These are phyloP conservation scores for Melastoma candidum DNA, from an alignment of 441 rosid species.

Conservation along the genomic window DNA sequence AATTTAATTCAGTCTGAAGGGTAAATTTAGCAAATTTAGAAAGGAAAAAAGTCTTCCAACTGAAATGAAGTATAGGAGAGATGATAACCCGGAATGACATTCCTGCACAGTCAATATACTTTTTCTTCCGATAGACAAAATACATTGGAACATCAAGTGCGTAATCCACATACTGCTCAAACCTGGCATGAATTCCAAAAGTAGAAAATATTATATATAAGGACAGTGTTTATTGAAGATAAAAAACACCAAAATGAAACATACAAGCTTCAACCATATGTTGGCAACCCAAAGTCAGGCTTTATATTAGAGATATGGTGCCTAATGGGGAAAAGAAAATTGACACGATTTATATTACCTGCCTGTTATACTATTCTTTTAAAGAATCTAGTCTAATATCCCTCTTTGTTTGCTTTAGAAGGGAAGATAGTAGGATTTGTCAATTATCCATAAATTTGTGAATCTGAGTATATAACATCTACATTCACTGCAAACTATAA, in stretches of 20 bases:
- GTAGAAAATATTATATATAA: neutral
- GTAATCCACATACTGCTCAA: slow-evolving; percentile 96
- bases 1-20: neutral
- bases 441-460: no score
- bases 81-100: slow-evolving; percentile 85
- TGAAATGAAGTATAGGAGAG: slow-evolving; percentile 25
- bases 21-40: slow-evolving; percentile 5
- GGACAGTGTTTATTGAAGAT: neutral
- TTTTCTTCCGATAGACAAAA: slow-evolving; percentile 78
- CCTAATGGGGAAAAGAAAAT: no score
- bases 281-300: no score
- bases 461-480: no score
- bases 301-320: no score
- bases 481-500: no score
- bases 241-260: neutral
- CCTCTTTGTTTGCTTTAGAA: no score
- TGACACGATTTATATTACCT: no score
- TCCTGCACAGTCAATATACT: slow-evolving; percentile 89
- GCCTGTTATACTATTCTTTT: no score
- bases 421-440: no score
- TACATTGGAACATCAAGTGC: slow-evolving; percentile 99
- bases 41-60: slow-evolving; percentile 1
- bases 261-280: no score
- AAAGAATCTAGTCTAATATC: no score
- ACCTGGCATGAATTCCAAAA: slow-evolving; percentile 36